These are phyloP conservation scores for Volvox africanus DNA, from an alignment of 139 green algal species.

Conservation along the genomic window DNA sequence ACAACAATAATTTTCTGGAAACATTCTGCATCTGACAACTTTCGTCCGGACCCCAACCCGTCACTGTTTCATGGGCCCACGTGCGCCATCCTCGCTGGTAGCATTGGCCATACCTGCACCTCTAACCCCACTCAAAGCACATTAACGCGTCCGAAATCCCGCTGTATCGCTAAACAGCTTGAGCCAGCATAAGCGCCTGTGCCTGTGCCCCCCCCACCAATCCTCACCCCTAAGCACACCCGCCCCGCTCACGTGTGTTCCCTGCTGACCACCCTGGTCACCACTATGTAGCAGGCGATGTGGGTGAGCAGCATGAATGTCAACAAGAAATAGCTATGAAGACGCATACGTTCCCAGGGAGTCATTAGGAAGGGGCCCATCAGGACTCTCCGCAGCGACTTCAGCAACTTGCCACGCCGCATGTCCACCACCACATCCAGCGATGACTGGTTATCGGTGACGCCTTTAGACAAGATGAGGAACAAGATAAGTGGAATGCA, in stretches of 20 bases:
- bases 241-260: conserved; percentile 27
- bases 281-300: conserved; percentile 27
- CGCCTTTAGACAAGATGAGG: conserved; percentile 2
- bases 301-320: conserved; percentile 36
- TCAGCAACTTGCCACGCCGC: conserved; percentile 15
- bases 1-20: too few species aligned
- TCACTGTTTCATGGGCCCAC: not conserved
- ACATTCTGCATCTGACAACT: not conserved
- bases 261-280: not conserved
- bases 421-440: conserved; percentile 9
- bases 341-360: conserved; percentile 25
- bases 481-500: not conserved
- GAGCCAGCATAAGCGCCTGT: too few species aligned
- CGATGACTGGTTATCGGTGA: not conserved
- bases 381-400: conserved; percentile 30
- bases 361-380: conserved; percentile 19
- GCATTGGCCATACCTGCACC: too few species aligned
- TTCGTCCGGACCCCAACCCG: not conserved
- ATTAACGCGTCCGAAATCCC: too few species aligned
- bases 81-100: too few species aligned
- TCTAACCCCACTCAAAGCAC: too few species aligned
- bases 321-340: conserved; percentile 10
- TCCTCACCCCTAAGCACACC: not conserved
- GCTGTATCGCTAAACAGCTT: too few species aligned
- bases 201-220: too few species aligned